A percentile compares a stretch with the other conserved stretches of the same genome.
phyloP scores from a whole-genome alignment of 495 filamentous ascomycete species.

The Copromyces sp. region DNA sequence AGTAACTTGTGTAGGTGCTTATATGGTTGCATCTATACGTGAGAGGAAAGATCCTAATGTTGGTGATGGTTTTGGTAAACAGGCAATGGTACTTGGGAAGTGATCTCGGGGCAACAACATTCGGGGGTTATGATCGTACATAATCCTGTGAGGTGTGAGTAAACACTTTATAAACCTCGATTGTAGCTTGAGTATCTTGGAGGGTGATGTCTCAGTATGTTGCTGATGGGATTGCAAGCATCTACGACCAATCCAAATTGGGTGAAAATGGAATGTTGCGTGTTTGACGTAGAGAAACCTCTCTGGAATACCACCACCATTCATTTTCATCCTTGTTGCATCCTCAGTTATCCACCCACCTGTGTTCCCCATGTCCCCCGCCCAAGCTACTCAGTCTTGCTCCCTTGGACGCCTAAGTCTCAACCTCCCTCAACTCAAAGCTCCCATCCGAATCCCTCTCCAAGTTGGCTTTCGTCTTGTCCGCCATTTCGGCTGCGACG shows the following conservation, averaged over 20 bases:
- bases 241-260: not conserved
- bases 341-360: too few relatives aligned
- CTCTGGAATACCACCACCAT: not conserved
- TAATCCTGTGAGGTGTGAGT: not conserved
- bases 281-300: too few relatives aligned
- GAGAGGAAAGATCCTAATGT: too few relatives aligned
- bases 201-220: not conserved
- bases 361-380: constrained; percentile 10
- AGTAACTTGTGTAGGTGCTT: rapidly evolving
- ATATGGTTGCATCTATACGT: not conserved
- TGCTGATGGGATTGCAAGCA: not conserved
- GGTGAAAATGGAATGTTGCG: not conserved
- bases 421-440: not conserved
- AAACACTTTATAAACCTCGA: not conserved
- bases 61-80: not conserved
- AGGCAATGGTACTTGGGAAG: not conserved
- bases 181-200: not conserved
- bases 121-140: not conserved
- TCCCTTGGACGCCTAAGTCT: constrained; percentile 22
- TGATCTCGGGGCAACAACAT: not conserved
- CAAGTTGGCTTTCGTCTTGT: not conserved
- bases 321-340: not conserved
- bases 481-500: not conserved
- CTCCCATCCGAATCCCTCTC: not conserved
- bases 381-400: constrained; percentile 37